phyloP scores from a whole-genome alignment of 768 basidiomycete species.

The Panaeolus cyanescens region DNA sequence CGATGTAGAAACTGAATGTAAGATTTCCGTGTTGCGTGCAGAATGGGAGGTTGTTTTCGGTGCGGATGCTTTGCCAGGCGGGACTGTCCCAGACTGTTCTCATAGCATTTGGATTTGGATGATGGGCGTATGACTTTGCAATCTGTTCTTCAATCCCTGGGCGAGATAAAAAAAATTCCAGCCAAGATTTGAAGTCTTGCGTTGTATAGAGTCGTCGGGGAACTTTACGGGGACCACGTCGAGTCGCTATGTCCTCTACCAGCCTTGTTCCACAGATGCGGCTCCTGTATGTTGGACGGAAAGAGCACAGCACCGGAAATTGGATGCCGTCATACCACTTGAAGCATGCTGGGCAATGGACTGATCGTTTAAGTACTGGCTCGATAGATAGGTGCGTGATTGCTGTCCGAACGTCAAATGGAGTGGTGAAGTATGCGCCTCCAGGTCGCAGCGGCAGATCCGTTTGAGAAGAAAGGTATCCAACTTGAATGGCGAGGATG shows the following conservation, averaged over 20 bases:
- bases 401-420: slow-evolving; percentile 12
- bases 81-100: slow-evolving; percentile 26
- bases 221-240: slow-evolving; percentile 5
- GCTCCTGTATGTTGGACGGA: slow-evolving; percentile 10
- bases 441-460: neutral
- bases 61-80: slow-evolving; percentile 20
- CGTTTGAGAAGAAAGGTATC: neutral
- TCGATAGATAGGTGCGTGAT: slow-evolving; percentile 14
- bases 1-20: slow-evolving; percentile 23
- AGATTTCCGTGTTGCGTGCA: slow-evolving; percentile 1
- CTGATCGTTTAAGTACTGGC: slow-evolving; percentile 13
- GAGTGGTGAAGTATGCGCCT: slow-evolving; percentile 4
- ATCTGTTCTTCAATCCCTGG: slow-evolving; percentile 23
- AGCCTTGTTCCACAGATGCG: slow-evolving; percentile 13
- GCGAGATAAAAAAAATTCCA: slow-evolving; percentile 19
- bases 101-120: slow-evolving; percentile 15
- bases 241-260: slow-evolving; percentile 5
- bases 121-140: slow-evolving; percentile 8
- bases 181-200: slow-evolving; percentile 21
- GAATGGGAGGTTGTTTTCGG: slow-evolving; percentile 10
- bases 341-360: slow-evolving; percentile 21
- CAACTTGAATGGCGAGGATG: slow-evolving; percentile 6
- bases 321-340: neutral
- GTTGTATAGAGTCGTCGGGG: slow-evolving; percentile 15
- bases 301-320: slow-evolving; percentile 9